Base-by-base conservation (phyloP, 495 filamentous ascomycete genomes). In the Xeromyces bisporus region DNA sequence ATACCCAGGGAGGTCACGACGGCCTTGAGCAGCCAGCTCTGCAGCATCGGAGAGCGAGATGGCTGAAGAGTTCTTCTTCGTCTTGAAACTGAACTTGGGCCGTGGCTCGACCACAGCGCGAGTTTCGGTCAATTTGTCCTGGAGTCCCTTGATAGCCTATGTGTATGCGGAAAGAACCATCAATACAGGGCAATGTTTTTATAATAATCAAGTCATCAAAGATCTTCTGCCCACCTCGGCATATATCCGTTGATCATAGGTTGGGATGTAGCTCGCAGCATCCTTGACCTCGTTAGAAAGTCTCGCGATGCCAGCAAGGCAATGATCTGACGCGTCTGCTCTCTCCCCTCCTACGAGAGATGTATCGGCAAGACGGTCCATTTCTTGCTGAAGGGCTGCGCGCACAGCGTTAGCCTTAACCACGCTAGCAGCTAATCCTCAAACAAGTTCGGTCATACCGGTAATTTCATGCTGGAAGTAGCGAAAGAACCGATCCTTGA, bases 191-290 rank as follows among this genome's bases (percentile, higher is more conserved):
- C 18, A 25, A 14, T 3, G 23, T 39, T 18, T 1, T 7, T 12
- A 10, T 18, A 9, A 10, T 29, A 5, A 9, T 20, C 16, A 14
- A 21, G 4, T 21, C 3, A 15, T 29, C 31, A 2, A 11, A 7
- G 25, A 2, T 16, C 6, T 30, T 18, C 14, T 24, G 34, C 49
- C 16, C 58, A 80, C 77, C 41, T 80, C 73, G 18, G 69, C 60
- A 45, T 80, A 85, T 12, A 72, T 71, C 36, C 78, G 62, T 46
- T 83, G 80, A 35, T 87, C 80, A 42, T 83, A 80, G 2, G 77
- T 67, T 4, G 80, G 77, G 15, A 85, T 63, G 34, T 73, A 76
- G 36, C 62, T 66, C 1, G 72, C 66, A 5, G 73, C 66, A 55
- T 80, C 74, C 39, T 72, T 72, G 43, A 84, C 68, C 33, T 77